Evolutionary conservation across 176 grass and related monocot genomes (phyloP).

Genomic region (Bonia amplexicaulis): DNA sequence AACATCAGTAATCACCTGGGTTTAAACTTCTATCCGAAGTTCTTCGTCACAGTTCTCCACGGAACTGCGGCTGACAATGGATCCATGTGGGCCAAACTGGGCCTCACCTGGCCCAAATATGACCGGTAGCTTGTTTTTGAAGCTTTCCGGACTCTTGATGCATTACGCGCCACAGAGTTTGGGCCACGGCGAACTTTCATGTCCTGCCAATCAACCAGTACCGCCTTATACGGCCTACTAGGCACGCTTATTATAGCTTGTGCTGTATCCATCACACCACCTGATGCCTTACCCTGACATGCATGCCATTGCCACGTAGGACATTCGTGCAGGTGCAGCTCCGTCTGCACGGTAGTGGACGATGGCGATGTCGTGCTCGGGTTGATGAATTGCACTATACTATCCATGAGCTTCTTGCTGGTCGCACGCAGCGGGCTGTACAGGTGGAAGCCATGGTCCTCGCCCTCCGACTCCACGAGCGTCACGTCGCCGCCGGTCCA

Average conservation of each 20-base stretch:
- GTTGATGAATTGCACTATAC: constrained; percentile 1
- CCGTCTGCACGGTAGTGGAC: not conserved
- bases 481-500: not conserved
- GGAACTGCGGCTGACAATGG: not conserved
- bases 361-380: not conserved
- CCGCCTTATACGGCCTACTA: not conserved
- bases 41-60: not conserved
- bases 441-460: constrained; percentile 9
- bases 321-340: not conserved
- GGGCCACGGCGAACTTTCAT: not conserved
- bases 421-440: not conserved
- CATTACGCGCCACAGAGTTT: not conserved
- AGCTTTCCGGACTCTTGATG: not conserved
- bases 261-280: no score
- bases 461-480: not conserved
- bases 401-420: not conserved
- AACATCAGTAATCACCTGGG: not conserved
- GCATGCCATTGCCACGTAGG: not conserved
- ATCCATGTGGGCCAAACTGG: not conserved
- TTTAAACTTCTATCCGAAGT: not conserved
- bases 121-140: not conserved
- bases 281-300: not conserved
- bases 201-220: not conserved
- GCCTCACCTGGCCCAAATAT: not conserved
- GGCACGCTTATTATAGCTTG: not conserved